These are phyloP conservation scores for Russula sp. DNA, from an alignment of 768 basidiomycete genomes.

Conservation along the genomic window DNA sequence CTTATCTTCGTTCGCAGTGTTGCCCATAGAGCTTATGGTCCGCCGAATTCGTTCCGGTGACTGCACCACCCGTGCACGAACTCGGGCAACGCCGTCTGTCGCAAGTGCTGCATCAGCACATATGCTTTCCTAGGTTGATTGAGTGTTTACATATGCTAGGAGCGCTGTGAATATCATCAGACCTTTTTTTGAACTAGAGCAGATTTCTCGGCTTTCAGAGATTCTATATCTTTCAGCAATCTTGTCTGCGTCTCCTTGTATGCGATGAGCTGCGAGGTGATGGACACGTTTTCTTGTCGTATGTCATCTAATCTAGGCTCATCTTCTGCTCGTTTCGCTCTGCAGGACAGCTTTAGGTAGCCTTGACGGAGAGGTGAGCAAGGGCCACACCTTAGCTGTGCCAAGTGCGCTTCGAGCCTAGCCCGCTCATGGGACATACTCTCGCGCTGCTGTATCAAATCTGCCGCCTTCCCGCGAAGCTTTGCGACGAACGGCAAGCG, in stretches of 20 bases:
- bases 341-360: conserved; percentile 24
- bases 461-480: conserved; percentile 53
- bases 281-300: conserved; percentile 48
- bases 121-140: conserved; percentile 44
- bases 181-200: conserved; percentile 58
- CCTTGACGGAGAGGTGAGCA: background rate
- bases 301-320: conserved; percentile 61
- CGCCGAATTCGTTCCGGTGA: conserved; percentile 86
- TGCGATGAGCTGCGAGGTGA: conserved; percentile 59
- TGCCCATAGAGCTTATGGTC: conserved; percentile 70
- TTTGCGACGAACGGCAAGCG: conserved; percentile 52
- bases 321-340: conserved; percentile 57
- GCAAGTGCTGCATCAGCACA: conserved; percentile 52
- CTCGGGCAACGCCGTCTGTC: conserved; percentile 54
- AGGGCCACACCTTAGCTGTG: conserved; percentile 45
- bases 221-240: conserved; percentile 58
- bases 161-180: background rate
- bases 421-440: conserved; percentile 41
- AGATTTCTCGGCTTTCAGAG: conserved; percentile 65
- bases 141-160: background rate
- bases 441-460: conserved; percentile 55
- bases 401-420: conserved; percentile 45
- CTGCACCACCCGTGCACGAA: conserved; percentile 74
- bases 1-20: conserved; percentile 63
- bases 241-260: conserved; percentile 58